A percentile compares a stretch with the other conserved stretches of the same genome.
Evolutionary conservation across 306 rosid genomes (phyloP).

Genomic region (Castanea crenata): DNA sequence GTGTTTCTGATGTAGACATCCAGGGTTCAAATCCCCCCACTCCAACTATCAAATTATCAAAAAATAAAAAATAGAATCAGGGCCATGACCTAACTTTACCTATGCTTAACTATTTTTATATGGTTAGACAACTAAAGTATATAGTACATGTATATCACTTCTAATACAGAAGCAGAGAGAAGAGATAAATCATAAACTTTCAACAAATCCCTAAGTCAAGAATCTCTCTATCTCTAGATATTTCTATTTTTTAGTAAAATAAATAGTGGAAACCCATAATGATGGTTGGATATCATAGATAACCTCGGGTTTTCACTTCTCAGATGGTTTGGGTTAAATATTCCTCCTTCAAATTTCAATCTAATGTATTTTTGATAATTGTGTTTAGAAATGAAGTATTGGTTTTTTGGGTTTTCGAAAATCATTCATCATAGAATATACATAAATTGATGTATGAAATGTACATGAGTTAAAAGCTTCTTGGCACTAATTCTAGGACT

Average conservation of each 20-base stretch:
- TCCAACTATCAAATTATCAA: no score
- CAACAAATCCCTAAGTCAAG: not conserved
- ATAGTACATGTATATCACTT: not conserved
- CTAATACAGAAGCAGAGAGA: not conserved
- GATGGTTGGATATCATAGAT: not conserved
- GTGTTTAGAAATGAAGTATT: not conserved
- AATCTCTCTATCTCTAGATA: not conserved
- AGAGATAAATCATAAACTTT: not conserved
- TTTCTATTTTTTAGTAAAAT: not conserved
- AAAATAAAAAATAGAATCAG: not conserved
- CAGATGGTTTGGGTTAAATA: not conserved
- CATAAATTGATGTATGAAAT: not conserved
- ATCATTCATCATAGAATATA: not conserved
- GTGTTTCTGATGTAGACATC: no score
- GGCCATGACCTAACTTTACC: not conserved
- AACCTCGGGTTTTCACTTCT: not conserved
- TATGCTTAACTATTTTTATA: not conserved
- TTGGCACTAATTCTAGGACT: not conserved
- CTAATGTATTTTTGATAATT: not conserved
- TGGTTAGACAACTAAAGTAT: not conserved
- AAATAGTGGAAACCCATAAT: not conserved
- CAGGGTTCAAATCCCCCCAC: no score
- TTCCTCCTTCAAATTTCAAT: not conserved
- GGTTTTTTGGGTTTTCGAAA: not conserved
- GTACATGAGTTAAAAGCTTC: not conserved